Evolutionary conservation across 2,329 filamentous ascomycete species (phyloP), one percentile per base, ranked within the genome.

Genomic region (Metarhizium rileyi): DNA sequence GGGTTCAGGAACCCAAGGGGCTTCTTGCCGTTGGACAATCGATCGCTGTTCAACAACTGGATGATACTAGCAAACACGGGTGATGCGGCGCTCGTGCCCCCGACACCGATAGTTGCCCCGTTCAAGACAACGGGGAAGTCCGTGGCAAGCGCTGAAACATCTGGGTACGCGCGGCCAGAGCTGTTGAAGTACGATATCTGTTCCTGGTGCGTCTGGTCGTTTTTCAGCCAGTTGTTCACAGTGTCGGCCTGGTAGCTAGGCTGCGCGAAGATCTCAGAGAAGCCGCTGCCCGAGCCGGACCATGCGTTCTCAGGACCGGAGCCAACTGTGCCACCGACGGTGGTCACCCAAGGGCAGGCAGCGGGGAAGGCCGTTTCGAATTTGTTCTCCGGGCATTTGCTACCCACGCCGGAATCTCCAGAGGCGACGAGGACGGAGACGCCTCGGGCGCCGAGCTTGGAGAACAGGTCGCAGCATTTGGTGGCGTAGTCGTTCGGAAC

Each of bases 401-500:
- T 27, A 12, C 48, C 54, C 0, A 40, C 51, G 22, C 48, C 51
- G 1, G 8, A 26, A 18, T 86, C 83, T 3, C 83, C 83, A 22
- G 74, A 77, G 12, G 74, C 73, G 61, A 82, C 80, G 48, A 86
- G 70, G 10, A 86, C 68, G 0, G 77, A 76, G 16, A 84, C 76
- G 3, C 83, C 83, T 14, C 81, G 76, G 0, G 77, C 77, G 16
- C 79, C 81, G 9, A 86, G 73, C 58, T 83, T 77, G 5, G 76
- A 80, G 52, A 84, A 81, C 40, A 80, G 68, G 56, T 72, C 70
- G 67, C 83, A 86, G 4, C 78, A 76, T 14, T 73, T 68, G 42
- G 70, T 69, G 5, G 79, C 75, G 43, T 45, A 45, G 30, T 49
- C 47, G 40, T 18, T n/a, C 25, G 28, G 40, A 10, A 44, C 47